Percentiles rank a stretch among this genome's conserved stretches.
Conservation (phyloP, 768 basidiomycete species). For the Panaeolus papilionaceus region DNA sequence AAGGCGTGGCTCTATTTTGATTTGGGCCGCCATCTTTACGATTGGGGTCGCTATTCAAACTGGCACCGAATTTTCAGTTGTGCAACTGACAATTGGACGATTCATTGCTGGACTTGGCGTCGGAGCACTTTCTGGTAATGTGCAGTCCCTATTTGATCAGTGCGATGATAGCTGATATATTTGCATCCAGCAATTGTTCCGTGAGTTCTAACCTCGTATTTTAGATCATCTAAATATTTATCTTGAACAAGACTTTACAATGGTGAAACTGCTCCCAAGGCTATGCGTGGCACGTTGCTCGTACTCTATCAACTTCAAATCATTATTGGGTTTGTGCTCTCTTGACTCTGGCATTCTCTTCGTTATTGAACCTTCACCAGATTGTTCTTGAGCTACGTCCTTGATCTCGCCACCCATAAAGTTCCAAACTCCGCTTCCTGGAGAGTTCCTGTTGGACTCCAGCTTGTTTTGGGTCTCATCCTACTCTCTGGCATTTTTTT, state of each 20-base stretch:
- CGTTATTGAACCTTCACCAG: conserved; percentile 36
- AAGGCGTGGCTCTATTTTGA: conserved; percentile 73
- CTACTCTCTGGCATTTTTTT: conserved; percentile 75
- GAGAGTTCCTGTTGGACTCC: conserved; percentile 78
- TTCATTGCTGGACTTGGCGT: conserved; percentile 82
- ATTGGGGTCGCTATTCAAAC: conserved; percentile 74
- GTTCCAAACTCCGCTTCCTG: conserved; percentile 68
- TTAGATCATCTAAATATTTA: conserved; percentile 18
- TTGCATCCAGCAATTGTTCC: conserved; percentile 53
- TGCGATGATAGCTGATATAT: conserved; percentile 14
- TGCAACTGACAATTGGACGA: conserved; percentile 74
- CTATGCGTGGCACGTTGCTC: conserved; percentile 71
- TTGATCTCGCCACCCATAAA: conserved; percentile 70
- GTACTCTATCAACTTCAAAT: conserved; percentile 83
- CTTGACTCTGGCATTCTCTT: neutral
- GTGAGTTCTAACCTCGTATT: conserved; percentile 31
- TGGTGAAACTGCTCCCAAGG: conserved; percentile 80
- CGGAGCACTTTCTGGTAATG: conserved; percentile 71
- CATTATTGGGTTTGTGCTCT: conserved; percentile 60
- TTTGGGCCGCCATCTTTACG: conserved; percentile 80
- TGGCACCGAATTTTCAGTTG: conserved; percentile 61
- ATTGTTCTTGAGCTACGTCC: conserved; percentile 74
- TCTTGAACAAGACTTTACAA: conserved; percentile 62
- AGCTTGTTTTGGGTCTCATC: conserved; percentile 71
- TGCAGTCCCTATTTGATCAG: neutral